Evolutionary conservation across 78 protist genomes (phyloP).

Genomic region (Dictyostelium intermedium): DNA sequence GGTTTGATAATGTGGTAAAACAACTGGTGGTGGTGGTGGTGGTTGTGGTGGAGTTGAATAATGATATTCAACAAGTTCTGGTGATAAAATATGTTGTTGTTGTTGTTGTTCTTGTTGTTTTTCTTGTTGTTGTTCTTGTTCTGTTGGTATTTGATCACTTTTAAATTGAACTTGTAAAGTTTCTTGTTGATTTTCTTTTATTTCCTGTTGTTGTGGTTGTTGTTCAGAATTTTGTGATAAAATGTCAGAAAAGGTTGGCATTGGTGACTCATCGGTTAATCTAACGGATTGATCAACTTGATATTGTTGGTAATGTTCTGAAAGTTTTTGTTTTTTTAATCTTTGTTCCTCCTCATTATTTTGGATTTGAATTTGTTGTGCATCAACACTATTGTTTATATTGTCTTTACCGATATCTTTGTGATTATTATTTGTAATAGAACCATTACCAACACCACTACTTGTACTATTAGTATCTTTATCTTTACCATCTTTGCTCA

Average conservation of each 20-base stretch:
- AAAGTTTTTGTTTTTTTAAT: not conserved
- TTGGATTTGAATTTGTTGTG: not conserved
- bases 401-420: too few species aligned
- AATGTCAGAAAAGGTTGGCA: not conserved
- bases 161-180: too few species aligned
- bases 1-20: not conserved
- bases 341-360: not conserved
- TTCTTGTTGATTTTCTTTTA: not conserved
- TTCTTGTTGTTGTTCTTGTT: not conserved
- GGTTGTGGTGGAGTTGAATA: not conserved
- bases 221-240: too few species aligned
- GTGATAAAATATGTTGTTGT: not conserved
- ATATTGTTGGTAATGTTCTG: not conserved
- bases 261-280: not conserved
- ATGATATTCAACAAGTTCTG: not conserved
- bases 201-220: not conserved
- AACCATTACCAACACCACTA: not conserved
- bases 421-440: not conserved
- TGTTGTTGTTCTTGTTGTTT: not conserved
- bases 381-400: not conserved
- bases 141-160: not conserved
- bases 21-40: slow-evolving; percentile 12
- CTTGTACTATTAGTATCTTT: not conserved
- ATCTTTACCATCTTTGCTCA: not conserved
- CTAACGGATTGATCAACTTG: not conserved